Base-by-base conservation (phyloP, 1,284 basidiomycete genomes). In the Papiliotrema nemorosa region DNA sequence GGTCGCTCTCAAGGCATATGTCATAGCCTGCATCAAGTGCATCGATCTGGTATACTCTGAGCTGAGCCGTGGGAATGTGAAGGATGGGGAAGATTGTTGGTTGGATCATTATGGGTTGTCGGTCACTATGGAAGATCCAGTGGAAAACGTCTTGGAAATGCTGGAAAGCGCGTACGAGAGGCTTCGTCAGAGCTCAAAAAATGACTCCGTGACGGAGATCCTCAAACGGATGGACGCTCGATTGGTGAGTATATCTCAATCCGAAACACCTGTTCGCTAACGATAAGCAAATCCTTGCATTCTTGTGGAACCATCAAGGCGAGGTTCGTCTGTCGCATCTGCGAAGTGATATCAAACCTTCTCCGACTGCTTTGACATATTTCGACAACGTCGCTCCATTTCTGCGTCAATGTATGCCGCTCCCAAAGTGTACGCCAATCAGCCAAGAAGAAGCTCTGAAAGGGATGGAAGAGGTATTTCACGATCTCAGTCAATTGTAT, bases 61-160 rank as follows among this genome's bases (percentile, higher is more conserved):
- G 64, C 75, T 96, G 13, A 78, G 79, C 18, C 86, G 84, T 65
- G 83, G 84, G 21, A 78, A 82, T 49, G 78, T 91, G 16, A 77
- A 83, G 50, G 90, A 94, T 75, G 89, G 83, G 48, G 91, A 96
- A 78, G 91, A 93, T 65, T 88, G 85, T 81, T 85, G 88, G 67
- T 80, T 84, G 50, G 90, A 93, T 59, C 90, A 91, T 74, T 86
- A 84, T 60, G 89, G 90, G 18, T 78, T 90, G 0, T 83, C 84
- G 0, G 75, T 92, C n/a, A 76, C 84, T 20, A 88, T 93, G 70
- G 78, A 79, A 2, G 75, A 86, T 26, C 80, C 82, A n/a, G 78
- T 82, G 3, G 78, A 79, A 46, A 78, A 80, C 44, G 75, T 87
- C n/a, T 52, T 86, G 89, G 87, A 64, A 45, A n/a, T 52, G 7